Evolutionary conservation across 2,329 filamentous ascomycete genomes (phyloP), one percentile per base, ranked within the genome.

Genomic region (Sporothrix globosa): DNA sequence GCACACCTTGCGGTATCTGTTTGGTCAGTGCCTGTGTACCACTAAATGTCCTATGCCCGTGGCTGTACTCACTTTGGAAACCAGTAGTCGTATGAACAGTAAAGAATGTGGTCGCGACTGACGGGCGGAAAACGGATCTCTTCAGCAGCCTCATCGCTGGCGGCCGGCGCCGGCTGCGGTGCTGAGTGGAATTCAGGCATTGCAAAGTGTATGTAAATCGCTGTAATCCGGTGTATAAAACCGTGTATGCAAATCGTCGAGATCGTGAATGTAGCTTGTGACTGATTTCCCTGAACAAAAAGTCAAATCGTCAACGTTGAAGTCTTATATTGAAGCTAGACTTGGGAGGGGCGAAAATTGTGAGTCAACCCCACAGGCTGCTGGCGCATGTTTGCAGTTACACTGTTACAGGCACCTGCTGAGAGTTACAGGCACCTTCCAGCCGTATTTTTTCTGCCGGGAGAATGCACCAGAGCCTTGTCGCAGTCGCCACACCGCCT

Each of bases 71-170:
- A 92, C 85, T 87, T 90, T 63, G 91, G 88, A 77, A 97, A 92
- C 96, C 96, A 99, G 72, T 86, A 88, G 78, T 97, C 92, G 80
- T 96, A 97, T 54, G 96, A 96, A 81, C 95, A 99, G 80, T 97
- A 91, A 69, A 97, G 83, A 72, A 99, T 96, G 77, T 99, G 95
- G 61, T 91, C 88, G 77, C 90, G 91, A 44, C 90, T 93, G 70
- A 97, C 87, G 0, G 93, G 92, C 24, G 93, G 92, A 77, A 99
- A 98, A 24, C 87, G 88, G 21, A 92, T 82, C 4, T 70, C 67
- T 34, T 46, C 70, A 5, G 61, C 73, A 39, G 50, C 67, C 56
- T 60, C 50, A 30, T 68, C 50, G 67, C n/a, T 17, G 17, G 17
- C 61, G 24, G 70, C 17, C 27, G 66, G 30, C 41, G 67, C 52